These are phyloP conservation scores for Populus deltoides DNA, from an alignment of 345 rosid species.

Conservation along the genomic window DNA sequence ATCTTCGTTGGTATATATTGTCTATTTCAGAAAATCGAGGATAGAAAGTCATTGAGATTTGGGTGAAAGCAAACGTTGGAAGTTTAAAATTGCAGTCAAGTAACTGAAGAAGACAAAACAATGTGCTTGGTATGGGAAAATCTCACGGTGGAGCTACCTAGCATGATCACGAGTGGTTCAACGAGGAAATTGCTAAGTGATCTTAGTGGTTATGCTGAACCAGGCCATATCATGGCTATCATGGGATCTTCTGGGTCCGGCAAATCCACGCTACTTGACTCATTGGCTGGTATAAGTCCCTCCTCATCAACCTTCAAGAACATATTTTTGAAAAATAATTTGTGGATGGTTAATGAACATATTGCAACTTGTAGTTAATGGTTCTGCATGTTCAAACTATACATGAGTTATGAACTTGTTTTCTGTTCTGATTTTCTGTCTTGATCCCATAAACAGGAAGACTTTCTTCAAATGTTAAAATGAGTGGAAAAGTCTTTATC, in stretches of 20 bases:
- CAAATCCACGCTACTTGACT: slow-evolving; percentile 40
- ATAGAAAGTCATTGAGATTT: too few species aligned
- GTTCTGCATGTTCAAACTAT: neutral
- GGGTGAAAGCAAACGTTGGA: neutral
- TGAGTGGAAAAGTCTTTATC: slow-evolving; percentile 21
- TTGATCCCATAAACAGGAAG: slow-evolving; percentile 13
- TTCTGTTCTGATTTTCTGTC: too few species aligned
- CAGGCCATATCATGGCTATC: slow-evolving; percentile 30
- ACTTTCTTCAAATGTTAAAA: slow-evolving; percentile 16
- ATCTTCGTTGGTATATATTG: too few species aligned
- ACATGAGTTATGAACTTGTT: neutral
- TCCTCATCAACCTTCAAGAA: neutral
- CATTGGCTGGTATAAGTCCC: slow-evolving; percentile 33
- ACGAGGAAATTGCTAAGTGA: slow-evolving; percentile 17
- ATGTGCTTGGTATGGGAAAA: slow-evolving; percentile 35
- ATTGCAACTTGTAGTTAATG: neutral
- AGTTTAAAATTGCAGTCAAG: too few species aligned
- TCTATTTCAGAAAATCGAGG: too few species aligned
- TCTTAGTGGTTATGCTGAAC: slow-evolving; percentile 32
- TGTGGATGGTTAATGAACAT: neutral
- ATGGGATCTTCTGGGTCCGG: slow-evolving; percentile 49
- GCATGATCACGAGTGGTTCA: neutral
- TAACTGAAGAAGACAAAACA: too few species aligned
- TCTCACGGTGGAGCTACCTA: slow-evolving; percentile 19
- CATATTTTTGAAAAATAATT: neutral